Evolutionary conservation across 2,329 filamentous ascomycete genomes (phyloP).

Genomic region (Canariomyces notabilis): DNA sequence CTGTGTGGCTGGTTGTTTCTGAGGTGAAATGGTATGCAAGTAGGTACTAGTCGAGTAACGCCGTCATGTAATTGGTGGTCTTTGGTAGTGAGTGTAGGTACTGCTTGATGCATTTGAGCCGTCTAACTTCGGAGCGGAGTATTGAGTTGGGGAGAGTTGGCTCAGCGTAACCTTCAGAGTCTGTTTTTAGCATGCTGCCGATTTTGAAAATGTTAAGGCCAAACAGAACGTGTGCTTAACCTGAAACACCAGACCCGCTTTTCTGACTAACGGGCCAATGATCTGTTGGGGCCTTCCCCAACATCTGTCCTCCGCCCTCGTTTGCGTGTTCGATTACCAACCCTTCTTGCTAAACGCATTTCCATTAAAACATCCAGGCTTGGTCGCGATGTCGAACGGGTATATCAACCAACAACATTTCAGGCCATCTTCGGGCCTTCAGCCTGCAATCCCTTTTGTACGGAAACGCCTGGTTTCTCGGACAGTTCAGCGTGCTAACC

Average conservation of each 20-base stretch:
- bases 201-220: too few species aligned
- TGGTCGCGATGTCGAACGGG: background rate
- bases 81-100: too few species aligned
- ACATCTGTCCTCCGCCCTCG: background rate
- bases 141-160: too few species aligned
- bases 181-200: too few species aligned
- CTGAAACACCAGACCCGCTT: background rate
- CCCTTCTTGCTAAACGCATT: conserved; percentile 14
- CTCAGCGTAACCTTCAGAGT: too few species aligned
- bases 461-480: background rate
- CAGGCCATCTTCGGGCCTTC: conserved; percentile 1
- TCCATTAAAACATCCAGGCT: background rate
- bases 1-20: too few species aligned
- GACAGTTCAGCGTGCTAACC: background rate
- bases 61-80: too few species aligned
- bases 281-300: background rate
- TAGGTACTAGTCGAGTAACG: too few species aligned
- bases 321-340: conserved; percentile 19
- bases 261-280: background rate
- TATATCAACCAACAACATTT: conserved; percentile 9
- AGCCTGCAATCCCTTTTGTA: conserved; percentile 7
- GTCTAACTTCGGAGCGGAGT: too few species aligned
- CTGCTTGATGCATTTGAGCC: too few species aligned
- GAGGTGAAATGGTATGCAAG: too few species aligned
- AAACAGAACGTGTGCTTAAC: too few species aligned